Percentiles rank a stretch among this genome's conserved stretches.
These are phyloP conservation scores for Alternaria sp. DNA, from an alignment of 2,329 filamentous ascomycete species.

Conservation along the genomic window DNA sequence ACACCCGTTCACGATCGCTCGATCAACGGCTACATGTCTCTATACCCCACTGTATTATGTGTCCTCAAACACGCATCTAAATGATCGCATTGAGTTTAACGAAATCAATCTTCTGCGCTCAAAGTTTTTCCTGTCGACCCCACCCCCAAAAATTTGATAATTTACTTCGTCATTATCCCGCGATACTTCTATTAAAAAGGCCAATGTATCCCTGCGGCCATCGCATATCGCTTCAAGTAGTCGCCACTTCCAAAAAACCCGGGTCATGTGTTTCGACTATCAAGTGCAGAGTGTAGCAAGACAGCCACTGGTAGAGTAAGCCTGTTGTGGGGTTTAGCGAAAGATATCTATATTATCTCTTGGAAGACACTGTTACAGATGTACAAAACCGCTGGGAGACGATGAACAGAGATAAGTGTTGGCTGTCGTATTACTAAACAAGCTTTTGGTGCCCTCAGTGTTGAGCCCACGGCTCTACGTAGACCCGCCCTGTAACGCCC, in stretches of 20 bases:
- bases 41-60: constrained; percentile 38
- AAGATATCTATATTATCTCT: background rate
- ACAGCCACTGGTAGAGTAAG: background rate
- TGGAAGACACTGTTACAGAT: background rate
- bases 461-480: background rate
- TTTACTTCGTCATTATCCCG: background rate
- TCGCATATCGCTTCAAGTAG: background rate
- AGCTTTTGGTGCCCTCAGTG: background rate
- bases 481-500: background rate
- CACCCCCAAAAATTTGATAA: background rate
- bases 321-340: background rate
- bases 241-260: background rate
- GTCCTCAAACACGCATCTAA: constrained; percentile 38
- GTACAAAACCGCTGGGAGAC: background rate
- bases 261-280: background rate
- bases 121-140: background rate
- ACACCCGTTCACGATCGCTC: constrained; percentile 7
- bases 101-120: constrained; percentile 19
- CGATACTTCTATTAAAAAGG: background rate
- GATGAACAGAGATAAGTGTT: background rate
- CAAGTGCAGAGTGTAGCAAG: background rate
- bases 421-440: background rate
- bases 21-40: constrained; percentile 26
- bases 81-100: constrained; percentile 17
- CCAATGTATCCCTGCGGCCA: background rate